phyloP scores from a whole-genome alignment of 352 stramenopile genomes.

The Globisporangium emineosum region DNA sequence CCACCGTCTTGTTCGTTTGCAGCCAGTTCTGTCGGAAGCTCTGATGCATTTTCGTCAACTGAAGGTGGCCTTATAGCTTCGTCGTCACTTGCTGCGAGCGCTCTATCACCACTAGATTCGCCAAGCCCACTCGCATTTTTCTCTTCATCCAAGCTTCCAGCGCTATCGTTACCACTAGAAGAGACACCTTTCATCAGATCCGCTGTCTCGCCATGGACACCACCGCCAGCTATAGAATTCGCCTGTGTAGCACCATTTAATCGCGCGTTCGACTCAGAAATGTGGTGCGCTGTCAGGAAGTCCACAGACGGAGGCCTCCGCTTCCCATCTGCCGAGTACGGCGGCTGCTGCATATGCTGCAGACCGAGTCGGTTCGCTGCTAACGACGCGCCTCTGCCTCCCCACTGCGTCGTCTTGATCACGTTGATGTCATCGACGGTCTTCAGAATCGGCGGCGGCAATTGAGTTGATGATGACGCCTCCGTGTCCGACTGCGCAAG shows the following conservation, averaged over 20 bases:
- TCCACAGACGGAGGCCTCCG: conserved; percentile 3
- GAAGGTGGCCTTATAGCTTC: too few relatives aligned
- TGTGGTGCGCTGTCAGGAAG: conserved; percentile 4
- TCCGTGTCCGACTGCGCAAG: neutral
- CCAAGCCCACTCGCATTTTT: neutral
- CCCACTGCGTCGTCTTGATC: conserved; percentile 21
- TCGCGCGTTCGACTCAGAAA: neutral
- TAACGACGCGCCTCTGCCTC: neutral
- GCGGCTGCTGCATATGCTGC: conserved; percentile 18
- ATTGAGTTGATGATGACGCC: neutral
- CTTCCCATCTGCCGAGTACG: conserved; percentile 25
- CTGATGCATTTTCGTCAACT: neutral
- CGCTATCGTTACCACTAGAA: neutral
- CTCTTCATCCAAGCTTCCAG: neutral
- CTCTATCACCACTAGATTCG: neutral
- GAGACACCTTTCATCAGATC: neutral
- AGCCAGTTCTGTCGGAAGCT: neutral
- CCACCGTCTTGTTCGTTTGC: conserved; percentile 10
- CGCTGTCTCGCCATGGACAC: neutral
- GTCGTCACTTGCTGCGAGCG: neutral
- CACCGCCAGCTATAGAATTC: neutral
- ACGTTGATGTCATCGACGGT: conserved; percentile 30
- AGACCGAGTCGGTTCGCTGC: neutral
- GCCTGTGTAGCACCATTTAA: neutral
- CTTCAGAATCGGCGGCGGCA: neutral